These are phyloP conservation scores for Eimeria maxima DNA, from an alignment of 169 alveolate genomes.

Conservation along the genomic window DNA sequence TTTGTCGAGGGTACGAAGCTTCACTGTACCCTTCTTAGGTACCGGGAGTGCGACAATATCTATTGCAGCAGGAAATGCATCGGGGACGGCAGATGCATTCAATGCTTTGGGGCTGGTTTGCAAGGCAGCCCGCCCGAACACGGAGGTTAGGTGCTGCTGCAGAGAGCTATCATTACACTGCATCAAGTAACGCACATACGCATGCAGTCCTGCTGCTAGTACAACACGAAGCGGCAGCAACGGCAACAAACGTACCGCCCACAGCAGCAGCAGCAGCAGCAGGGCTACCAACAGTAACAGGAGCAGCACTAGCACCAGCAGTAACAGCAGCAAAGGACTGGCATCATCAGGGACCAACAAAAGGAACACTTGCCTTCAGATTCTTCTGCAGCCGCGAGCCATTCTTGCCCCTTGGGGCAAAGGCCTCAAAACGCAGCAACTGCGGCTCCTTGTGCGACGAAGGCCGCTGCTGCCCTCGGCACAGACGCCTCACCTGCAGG, in stretches of 20 bases:
- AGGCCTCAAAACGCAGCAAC: constrained; percentile 50
- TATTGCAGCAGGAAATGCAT: neutral
- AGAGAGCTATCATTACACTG: constrained; percentile 36
- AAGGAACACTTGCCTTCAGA: constrained; percentile 7
- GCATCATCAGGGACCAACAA: neutral
- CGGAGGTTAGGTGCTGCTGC: constrained; percentile 14
- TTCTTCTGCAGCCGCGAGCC: constrained; percentile 6
- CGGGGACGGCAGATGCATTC: neutral
- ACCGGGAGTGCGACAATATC: constrained; percentile 26
- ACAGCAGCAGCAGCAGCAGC: too few species aligned
- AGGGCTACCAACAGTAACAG: too few species aligned
- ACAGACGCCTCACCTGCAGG: constrained; percentile 60
- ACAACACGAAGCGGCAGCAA: neutral
- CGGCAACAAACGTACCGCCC: too few species aligned
- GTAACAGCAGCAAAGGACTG: neutral
- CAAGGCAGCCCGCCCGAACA: neutral
- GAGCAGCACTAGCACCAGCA: too few species aligned
- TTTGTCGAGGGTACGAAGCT: neutral
- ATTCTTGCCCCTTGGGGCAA: neutral
- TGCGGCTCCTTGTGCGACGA: constrained; percentile 50
- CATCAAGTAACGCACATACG: neutral
- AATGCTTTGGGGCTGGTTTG: neutral
- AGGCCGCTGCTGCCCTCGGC: constrained; percentile 59
- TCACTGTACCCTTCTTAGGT: neutral
- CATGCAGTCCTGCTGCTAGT: too few species aligned